These are phyloP conservation scores for Fusarium penzigii DNA, from an alignment of 2,329 filamentous ascomycete genomes.

Conservation along the genomic window DNA sequence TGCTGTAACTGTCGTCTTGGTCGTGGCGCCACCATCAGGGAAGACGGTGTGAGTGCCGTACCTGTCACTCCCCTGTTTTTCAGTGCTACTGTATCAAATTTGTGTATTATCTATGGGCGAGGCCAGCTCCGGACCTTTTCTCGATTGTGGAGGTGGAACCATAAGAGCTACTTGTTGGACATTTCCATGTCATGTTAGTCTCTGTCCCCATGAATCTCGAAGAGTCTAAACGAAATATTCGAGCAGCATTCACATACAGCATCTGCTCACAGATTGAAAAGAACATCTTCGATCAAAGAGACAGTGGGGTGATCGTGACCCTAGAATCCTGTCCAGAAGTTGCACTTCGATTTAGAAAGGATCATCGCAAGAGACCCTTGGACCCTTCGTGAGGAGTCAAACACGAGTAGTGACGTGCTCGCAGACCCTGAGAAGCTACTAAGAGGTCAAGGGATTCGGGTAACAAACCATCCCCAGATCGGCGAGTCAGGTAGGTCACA, in stretches of 20 bases:
- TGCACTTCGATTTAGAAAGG: background rate
- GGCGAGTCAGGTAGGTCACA: too few species aligned
- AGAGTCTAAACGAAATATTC: too few species aligned
- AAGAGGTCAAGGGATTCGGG: too few species aligned
- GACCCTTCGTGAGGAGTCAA: too few species aligned
- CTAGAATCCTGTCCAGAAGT: background rate
- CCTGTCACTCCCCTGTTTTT: background rate
- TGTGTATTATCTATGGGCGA: too few species aligned
- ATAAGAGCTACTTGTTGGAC: background rate
- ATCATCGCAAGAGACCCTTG: constrained; percentile 6
- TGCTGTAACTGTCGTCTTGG: constrained; percentile 3
- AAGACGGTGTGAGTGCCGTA: background rate
- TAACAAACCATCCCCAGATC: too few species aligned
- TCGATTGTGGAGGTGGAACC: background rate
- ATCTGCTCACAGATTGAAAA: too few species aligned
- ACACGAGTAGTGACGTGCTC: too few species aligned
- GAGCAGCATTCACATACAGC: too few species aligned
- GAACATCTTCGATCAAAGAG: too few species aligned
- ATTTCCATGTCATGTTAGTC: background rate
- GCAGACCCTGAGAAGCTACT: too few species aligned
- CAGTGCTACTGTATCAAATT: background rate
- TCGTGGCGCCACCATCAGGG: constrained; percentile 22
- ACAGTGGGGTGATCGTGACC: background rate
- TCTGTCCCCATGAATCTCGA: background rate
- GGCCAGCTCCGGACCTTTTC: background rate